Evolutionary conservation across 2,329 filamentous ascomycete species (phyloP), one percentile per base, ranked within the genome.

Genomic region (Chalara sp.): DNA sequence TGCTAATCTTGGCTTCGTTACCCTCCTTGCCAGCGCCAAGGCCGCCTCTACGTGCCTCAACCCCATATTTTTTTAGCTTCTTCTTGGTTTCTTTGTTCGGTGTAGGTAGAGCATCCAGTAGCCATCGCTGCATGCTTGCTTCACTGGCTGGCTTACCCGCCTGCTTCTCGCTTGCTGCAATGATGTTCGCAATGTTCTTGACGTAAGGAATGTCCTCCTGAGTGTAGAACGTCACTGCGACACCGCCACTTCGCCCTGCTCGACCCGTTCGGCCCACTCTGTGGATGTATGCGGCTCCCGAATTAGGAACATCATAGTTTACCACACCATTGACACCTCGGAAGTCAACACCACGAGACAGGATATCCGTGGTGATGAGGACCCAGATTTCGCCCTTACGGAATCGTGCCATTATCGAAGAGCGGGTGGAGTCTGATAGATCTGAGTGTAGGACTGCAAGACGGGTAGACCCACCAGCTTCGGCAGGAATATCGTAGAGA

Each of bases 241-340:
- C 80, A 45, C 93, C 93, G 21, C 91, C 91, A 62, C 87, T 82
- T 29, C 91, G 80, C 0, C 93, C 93, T 0, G 91, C 93, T 28
- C 93, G 80, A 0, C 92, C 93, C 0, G 93, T 97, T 44, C 93
- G 81, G 0, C 93, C 93, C 0, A 93, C 90, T 8, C 93, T 87
- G 70, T 99, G 93, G 6, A 99, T 87, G 65, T 99, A 99, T 1
- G 83, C 83, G 0, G 91, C 92, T 5, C 87, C 86, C 0, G 87
- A 91, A n/a, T 85, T 89, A 0, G 93, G 93, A 6, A 96, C 89
- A 67, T 99, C 93, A 70, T 96, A 99, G 70, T 97, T 99, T 47
- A 99, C 87, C 0, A 99, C 91, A 44, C 91, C 90, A 63, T 96
- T 96, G 56, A 99, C 84, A 46, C 93, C 93, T 6, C 87, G 83